phyloP scores from a whole-genome alignment of 2,329 filamentous ascomycete species.

The Hypoxylon sp. region DNA sequence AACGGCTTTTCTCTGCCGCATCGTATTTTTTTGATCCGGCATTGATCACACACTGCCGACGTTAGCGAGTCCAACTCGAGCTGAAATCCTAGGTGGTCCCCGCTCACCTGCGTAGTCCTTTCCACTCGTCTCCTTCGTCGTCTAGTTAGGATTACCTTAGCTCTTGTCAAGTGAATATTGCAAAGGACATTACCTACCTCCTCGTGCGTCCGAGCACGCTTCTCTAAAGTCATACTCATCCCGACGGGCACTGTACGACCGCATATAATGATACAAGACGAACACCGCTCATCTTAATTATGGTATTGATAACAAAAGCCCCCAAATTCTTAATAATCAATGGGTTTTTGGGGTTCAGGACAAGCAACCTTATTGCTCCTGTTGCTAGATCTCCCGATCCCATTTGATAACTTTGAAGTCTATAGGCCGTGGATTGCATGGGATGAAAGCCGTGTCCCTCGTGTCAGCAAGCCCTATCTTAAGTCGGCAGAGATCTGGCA shows the following conservation, averaged over 20 bases:
- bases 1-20: slow-evolving; percentile 32
- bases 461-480: slow-evolving; percentile 18
- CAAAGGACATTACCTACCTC: slow-evolving; percentile 28
- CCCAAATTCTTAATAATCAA: slow-evolving; percentile 6
- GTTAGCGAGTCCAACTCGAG: slow-evolving; percentile 10
- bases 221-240: slow-evolving; percentile 22
- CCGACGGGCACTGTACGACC: slow-evolving; percentile 1
- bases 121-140: slow-evolving; percentile 26
- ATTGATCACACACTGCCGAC: slow-evolving; percentile 30
- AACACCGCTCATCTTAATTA: slow-evolving; percentile 14
- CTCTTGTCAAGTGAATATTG: not conserved
- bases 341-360: slow-evolving; percentile 14
- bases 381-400: slow-evolving; percentile 18
- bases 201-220: slow-evolving; percentile 22
- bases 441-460: slow-evolving; percentile 9
- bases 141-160: slow-evolving; percentile 17
- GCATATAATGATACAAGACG: slow-evolving; percentile 9
- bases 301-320: slow-evolving; percentile 1
- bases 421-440: slow-evolving; percentile 7
- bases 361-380: slow-evolving; percentile 26
- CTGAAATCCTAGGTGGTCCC: slow-evolving; percentile 10
- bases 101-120: slow-evolving; percentile 35
- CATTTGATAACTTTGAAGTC: slow-evolving; percentile 20
- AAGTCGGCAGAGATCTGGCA: slow-evolving; percentile 9
- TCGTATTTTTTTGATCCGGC: slow-evolving; percentile 34